phyloP scores from a whole-genome alignment of 2,329 filamentous ascomycete species.

The Pestalotiopsis sp. region DNA sequence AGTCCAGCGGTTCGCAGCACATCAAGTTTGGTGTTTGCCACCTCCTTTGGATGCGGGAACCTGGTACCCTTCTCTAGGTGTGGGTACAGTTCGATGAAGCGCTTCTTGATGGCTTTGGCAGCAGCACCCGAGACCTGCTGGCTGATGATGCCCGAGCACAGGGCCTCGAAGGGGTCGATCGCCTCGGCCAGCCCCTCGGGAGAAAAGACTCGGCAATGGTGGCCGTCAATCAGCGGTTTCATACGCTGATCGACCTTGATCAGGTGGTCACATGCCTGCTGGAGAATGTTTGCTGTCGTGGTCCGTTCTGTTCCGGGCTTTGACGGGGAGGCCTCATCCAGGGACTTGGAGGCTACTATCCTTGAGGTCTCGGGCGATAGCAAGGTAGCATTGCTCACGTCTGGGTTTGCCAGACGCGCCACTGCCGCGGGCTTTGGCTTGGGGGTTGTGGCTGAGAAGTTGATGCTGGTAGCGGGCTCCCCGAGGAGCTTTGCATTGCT shows the following conservation, averaged over 20 bases:
- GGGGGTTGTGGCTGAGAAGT: slow-evolving; percentile 26
- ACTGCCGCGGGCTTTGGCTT: slow-evolving; percentile 46
- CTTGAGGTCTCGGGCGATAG: slow-evolving; percentile 73
- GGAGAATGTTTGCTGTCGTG: slow-evolving; percentile 74
- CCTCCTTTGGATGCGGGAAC: slow-evolving; percentile 79
- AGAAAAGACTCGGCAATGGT: slow-evolving; percentile 80
- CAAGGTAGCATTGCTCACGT: slow-evolving; percentile 69
- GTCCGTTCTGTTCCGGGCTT: slow-evolving; percentile 45
- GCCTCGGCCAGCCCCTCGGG: slow-evolving; percentile 80
- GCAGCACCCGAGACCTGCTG: slow-evolving; percentile 96
- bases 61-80: slow-evolving; percentile 15
- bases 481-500: slow-evolving; percentile 44
- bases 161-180: slow-evolving; percentile 84
- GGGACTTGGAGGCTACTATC: slow-evolving; percentile 56
- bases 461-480: slow-evolving; percentile 26
- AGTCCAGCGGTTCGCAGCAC: slow-evolving; percentile 82
- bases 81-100: slow-evolving; percentile 76
- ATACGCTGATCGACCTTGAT: slow-evolving; percentile 74
- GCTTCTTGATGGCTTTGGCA: slow-evolving; percentile 84
- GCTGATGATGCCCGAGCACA: slow-evolving; percentile 88
- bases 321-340: slow-evolving; percentile 48
- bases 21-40: slow-evolving; percentile 65
- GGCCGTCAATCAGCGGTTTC: slow-evolving; percentile 69
- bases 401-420: slow-evolving; percentile 63
- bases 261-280: slow-evolving; percentile 76